These are phyloP conservation scores for Penicillium thymicola DNA, from an alignment of 2,329 filamentous ascomycete genomes.

Conservation along the genomic window DNA sequence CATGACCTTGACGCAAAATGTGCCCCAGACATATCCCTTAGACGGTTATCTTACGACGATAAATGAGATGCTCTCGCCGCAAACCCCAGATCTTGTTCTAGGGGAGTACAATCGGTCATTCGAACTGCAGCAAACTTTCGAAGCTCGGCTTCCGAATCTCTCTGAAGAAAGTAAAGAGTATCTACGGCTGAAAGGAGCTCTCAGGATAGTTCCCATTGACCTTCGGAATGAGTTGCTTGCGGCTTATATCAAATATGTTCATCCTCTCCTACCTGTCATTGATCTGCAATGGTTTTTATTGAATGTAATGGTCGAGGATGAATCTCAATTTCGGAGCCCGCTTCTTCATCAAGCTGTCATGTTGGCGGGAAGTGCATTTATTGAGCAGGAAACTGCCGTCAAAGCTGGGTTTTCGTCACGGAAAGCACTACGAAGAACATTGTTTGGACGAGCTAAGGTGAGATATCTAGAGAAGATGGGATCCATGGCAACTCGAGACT, in stretches of 20 bases:
- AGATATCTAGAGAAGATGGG: background rate
- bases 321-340: conserved; percentile 5
- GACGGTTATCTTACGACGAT: conserved; percentile 4
- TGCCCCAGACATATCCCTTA: conserved; percentile 7
- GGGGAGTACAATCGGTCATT: background rate
- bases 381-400: conserved; percentile 2
- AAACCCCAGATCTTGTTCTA: background rate
- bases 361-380: conserved; percentile 14
- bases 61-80: conserved; percentile 4
- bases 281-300: conserved; percentile 8
- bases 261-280: conserved; percentile 10
- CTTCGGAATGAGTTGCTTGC: conserved; percentile 6
- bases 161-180: conserved; percentile 1
- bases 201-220: background rate
- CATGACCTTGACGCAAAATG: conserved; percentile 1
- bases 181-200: conserved; percentile 3
- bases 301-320: conserved; percentile 7
- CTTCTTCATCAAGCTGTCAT: conserved; percentile 14
- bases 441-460: conserved; percentile 12
- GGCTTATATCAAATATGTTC: conserved; percentile 14
- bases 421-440: conserved; percentile 3
- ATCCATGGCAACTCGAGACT: background rate
- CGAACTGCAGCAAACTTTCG: background rate
- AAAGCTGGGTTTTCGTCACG: conserved; percentile 6
- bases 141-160: background rate